These are phyloP conservation scores for Crataegus laevigata DNA, from an alignment of 306 rosid genomes.

Conservation along the genomic window DNA sequence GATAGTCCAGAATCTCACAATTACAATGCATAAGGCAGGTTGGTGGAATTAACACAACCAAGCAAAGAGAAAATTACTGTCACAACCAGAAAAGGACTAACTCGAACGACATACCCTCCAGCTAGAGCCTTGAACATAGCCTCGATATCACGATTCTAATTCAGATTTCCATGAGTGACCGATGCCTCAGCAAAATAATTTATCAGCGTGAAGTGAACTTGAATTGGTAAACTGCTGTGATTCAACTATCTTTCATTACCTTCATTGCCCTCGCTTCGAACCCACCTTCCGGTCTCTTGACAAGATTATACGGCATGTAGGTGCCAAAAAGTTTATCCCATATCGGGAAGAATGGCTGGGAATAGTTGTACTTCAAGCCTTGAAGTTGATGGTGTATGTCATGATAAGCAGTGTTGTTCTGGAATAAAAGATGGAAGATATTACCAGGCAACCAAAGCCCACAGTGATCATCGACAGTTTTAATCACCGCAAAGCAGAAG, in stretches of 20 bases:
- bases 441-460: conserved; percentile 89
- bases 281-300: conserved; percentile 65
- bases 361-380: conserved; percentile 74
- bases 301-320: conserved; percentile 69
- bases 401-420: conserved; percentile 87
- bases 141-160: conserved; percentile 1
- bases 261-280: conserved; percentile 54
- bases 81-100: conserved; percentile 21
- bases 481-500: conserved; percentile 75
- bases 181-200: conserved; percentile 7
- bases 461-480: conserved; percentile 84
- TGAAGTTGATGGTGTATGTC: conserved; percentile 89
- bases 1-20: conserved; percentile 3
- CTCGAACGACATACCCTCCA: conserved; percentile 26
- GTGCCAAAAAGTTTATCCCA: conserved; percentile 87
- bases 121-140: conserved; percentile 18
- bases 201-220: conserved; percentile 6
- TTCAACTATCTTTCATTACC: conserved; percentile 38
- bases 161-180: neutral
- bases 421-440: conserved; percentile 62
- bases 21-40: conserved; percentile 10
- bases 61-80: conserved; percentile 19
- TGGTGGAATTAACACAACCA: conserved; percentile 25
- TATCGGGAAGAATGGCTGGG: conserved; percentile 82
- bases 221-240: conserved; percentile 3